These are phyloP conservation scores for Hericium erinaceus DNA, from an alignment of 768 basidiomycete genomes.

Conservation along the genomic window DNA sequence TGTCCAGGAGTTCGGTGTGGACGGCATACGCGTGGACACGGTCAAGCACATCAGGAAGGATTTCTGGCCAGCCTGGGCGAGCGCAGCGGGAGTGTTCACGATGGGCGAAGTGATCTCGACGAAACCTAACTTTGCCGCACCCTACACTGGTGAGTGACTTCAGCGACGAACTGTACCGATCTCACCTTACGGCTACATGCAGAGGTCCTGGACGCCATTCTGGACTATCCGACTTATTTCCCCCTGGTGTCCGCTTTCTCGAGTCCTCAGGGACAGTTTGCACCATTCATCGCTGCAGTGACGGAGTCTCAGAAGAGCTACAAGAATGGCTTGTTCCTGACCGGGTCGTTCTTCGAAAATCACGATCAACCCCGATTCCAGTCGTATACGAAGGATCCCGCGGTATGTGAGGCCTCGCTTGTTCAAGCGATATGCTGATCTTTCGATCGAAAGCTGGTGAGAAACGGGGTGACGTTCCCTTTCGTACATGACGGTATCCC, in stretches of 20 bases:
- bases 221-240: slow-evolving; percentile 44
- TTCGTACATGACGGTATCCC: slow-evolving; percentile 45
- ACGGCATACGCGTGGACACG: slow-evolving; percentile 51
- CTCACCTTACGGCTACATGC: neutral
- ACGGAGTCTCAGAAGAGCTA: slow-evolving; percentile 27
- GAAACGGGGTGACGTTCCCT: slow-evolving; percentile 40
- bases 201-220: slow-evolving; percentile 35
- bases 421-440: neutral
- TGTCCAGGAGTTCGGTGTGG: slow-evolving; percentile 38
- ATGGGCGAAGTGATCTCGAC: slow-evolving; percentile 46
- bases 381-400: slow-evolving; percentile 31
- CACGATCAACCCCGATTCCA: slow-evolving; percentile 44
- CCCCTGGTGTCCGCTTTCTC: slow-evolving; percentile 32
- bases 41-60: slow-evolving; percentile 45
- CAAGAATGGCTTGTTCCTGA: slow-evolving; percentile 30
- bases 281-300: slow-evolving; percentile 21
- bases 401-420: slow-evolving; percentile 21
- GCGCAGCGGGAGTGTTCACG: slow-evolving; percentile 40
- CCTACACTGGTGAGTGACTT: slow-evolving; percentile 30
- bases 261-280: slow-evolving; percentile 25
- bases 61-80: slow-evolving; percentile 47
- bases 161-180: neutral
- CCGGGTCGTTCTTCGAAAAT: slow-evolving; percentile 44
- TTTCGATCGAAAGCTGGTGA: slow-evolving; percentile 23
- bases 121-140: slow-evolving; percentile 28